These are phyloP conservation scores for Wallacemonas sp. DNA, from an alignment of 208 protist genomes.

Conservation along the genomic window DNA sequence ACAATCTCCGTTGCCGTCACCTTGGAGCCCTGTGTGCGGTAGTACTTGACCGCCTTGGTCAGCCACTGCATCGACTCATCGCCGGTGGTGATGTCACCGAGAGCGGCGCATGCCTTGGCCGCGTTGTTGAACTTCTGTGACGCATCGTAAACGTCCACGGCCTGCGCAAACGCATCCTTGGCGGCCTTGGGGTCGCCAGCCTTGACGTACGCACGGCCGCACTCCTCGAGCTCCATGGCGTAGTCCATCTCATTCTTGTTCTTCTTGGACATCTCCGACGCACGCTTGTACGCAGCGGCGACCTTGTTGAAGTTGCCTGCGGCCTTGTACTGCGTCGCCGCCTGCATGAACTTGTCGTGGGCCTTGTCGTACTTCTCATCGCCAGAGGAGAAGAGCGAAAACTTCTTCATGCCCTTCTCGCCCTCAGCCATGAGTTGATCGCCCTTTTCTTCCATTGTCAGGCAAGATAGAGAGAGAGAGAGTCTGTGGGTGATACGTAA, in stretches of 20 bases:
- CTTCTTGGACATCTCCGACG: slow-evolving; percentile 70
- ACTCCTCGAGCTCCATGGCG: slow-evolving; percentile 68
- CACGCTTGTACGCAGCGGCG: slow-evolving; percentile 64
- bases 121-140: slow-evolving; percentile 62
- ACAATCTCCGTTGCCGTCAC: slow-evolving; percentile 70
- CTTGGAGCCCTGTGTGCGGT: slow-evolving; percentile 62
- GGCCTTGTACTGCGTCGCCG: slow-evolving; percentile 84
- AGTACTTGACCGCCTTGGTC: slow-evolving; percentile 65
- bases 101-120: slow-evolving; percentile 62
- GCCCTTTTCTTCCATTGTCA: slow-evolving; percentile 60
- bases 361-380: slow-evolving; percentile 67
- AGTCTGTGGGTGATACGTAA: no score
- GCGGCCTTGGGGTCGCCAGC: slow-evolving; percentile 41
- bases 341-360: slow-evolving; percentile 77
- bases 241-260: slow-evolving; percentile 67
- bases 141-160: slow-evolving; percentile 69
- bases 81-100: slow-evolving; percentile 61
- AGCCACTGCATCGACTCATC: slow-evolving; percentile 72
- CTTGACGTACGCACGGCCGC: slow-evolving; percentile 59
- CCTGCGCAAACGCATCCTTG: slow-evolving; percentile 31
- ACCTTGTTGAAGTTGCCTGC: slow-evolving; percentile 70
- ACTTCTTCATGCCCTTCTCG: slow-evolving; percentile 75
- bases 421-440: slow-evolving; percentile 74
- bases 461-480: no score
- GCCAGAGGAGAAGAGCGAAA: slow-evolving; percentile 58